Conservation (phyloP, 2,329 filamentous ascomycete genomes). For the Talaromyces sp. region DNA sequence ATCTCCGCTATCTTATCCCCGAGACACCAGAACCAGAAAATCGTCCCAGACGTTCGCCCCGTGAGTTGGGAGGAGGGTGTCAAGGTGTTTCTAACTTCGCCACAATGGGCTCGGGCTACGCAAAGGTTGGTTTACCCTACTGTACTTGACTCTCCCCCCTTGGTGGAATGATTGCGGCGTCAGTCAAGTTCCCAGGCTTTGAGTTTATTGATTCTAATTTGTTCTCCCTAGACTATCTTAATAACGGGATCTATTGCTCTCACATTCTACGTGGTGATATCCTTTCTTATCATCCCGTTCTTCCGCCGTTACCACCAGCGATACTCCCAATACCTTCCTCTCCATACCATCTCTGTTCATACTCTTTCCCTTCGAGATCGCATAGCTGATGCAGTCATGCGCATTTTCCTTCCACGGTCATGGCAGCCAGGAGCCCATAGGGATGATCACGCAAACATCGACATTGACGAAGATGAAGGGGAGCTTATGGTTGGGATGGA, state of each 20-base stretch:
- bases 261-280: constrained; percentile 66
- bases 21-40: not conserved
- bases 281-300: constrained; percentile 67
- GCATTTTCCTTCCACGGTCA: constrained; percentile 47
- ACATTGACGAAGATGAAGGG: constrained; percentile 68
- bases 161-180: not conserved
- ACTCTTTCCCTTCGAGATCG: constrained; percentile 60
- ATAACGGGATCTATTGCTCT: constrained; percentile 72
- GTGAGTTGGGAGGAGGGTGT: not conserved
- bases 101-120: constrained; percentile 36
- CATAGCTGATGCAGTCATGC: constrained; percentile 44
- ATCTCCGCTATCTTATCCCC: constrained; percentile 6
- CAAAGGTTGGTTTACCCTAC: constrained; percentile 28
- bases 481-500: constrained; percentile 55
- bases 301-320: constrained; percentile 71
- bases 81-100: too few species aligned
- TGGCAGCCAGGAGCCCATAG: constrained; percentile 50
- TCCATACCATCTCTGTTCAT: constrained; percentile 56
- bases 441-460: constrained; percentile 56
- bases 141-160: not conserved
- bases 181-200: not conserved
- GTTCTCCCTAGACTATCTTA: constrained; percentile 62
- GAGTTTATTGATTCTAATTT: constrained; percentile 6
- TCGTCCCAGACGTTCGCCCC: not conserved
- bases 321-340: constrained; percentile 73